phyloP scores from a whole-genome alignment of 345 rosid genomes.

The Eucalyptus sideroxylon region DNA sequence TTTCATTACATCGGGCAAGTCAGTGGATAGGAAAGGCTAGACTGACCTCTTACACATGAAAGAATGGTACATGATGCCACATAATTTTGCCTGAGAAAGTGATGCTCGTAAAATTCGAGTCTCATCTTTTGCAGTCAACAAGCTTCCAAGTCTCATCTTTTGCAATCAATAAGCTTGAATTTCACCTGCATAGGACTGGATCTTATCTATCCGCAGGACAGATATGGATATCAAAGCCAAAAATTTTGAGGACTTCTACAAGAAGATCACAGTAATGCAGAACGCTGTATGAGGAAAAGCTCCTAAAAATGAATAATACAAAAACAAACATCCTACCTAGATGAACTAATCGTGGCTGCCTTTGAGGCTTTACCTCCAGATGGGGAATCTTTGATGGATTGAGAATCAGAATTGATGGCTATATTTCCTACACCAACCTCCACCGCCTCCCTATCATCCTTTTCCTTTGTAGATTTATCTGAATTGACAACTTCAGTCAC shows the following conservation, averaged over 20 bases:
- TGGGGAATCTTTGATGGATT: slow-evolving; percentile 8
- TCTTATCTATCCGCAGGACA: neutral
- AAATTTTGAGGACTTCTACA: neutral
- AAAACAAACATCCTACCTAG: slow-evolving; percentile 1
- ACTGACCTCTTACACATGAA: neutral
- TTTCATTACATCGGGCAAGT: neutral
- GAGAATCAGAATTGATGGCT: slow-evolving; percentile 31
- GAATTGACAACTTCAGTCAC: slow-evolving; percentile 1
- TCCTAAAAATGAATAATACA: neutral
- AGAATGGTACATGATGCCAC: neutral
- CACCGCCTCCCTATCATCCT: slow-evolving; percentile 47
- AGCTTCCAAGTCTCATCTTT: neutral
- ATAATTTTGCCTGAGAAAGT: neutral
- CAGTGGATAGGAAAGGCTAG: neutral
- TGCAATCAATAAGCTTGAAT: neutral
- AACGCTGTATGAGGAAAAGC: neutral
- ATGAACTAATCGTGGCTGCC: slow-evolving; percentile 5
- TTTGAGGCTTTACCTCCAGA: slow-evolving; percentile 10
- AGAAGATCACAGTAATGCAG: neutral
- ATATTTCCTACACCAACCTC: slow-evolving; percentile 50
- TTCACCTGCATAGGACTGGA: neutral
- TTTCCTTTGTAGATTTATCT: slow-evolving; percentile 19
- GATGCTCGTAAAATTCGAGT: neutral
- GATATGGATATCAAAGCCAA: neutral
- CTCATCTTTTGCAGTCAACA: neutral